Evolutionary conservation across 139 green algal species (phyloP).

Genomic region (Zygnema cylindricum): DNA sequence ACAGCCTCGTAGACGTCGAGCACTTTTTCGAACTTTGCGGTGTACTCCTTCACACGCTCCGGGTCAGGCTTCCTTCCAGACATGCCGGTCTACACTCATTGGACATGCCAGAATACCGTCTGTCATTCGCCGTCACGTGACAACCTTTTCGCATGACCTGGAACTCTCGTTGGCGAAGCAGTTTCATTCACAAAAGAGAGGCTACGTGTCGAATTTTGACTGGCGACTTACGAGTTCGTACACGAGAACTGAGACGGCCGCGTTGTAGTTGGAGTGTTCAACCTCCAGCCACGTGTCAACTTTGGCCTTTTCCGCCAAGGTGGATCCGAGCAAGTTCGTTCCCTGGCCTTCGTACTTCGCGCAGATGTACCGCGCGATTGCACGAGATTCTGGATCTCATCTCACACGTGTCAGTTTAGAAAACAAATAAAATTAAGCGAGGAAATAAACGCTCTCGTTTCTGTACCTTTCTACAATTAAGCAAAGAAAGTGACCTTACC

Average conservation of each 20-base stretch:
- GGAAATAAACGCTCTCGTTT: too few species aligned
- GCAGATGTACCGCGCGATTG: conserved; percentile 41
- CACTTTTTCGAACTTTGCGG: conserved; percentile 10
- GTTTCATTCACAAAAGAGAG: background rate
- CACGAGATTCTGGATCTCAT: conserved; percentile 51
- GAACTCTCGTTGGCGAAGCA: background rate
- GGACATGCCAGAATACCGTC: too few species aligned
- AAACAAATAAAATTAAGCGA: too few species aligned
- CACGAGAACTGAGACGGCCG: conserved; percentile 31
- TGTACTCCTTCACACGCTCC: background rate
- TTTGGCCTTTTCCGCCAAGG: conserved; percentile 9
- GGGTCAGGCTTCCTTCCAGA: conserved; percentile 9
- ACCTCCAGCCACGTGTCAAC: conserved; percentile 46
- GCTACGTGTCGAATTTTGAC: background rate
- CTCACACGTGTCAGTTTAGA: too few species aligned
- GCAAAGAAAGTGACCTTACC: too few species aligned
- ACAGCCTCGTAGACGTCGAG: background rate
- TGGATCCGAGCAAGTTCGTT: conserved; percentile 33
- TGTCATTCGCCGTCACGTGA: conserved; percentile 1
- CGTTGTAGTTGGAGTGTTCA: conserved; percentile 49
- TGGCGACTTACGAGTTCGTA: conserved; percentile 32
- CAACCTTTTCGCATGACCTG: background rate
- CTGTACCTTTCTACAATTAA: too few species aligned
- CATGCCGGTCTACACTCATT: too few species aligned
- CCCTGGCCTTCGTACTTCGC: conserved; percentile 41